Percentiles rank a stretch among this genome's conserved stretches.
Evolutionary conservation across 2,329 filamentous ascomycete genomes (phyloP).

Genomic region (Graphium sp.): DNA sequence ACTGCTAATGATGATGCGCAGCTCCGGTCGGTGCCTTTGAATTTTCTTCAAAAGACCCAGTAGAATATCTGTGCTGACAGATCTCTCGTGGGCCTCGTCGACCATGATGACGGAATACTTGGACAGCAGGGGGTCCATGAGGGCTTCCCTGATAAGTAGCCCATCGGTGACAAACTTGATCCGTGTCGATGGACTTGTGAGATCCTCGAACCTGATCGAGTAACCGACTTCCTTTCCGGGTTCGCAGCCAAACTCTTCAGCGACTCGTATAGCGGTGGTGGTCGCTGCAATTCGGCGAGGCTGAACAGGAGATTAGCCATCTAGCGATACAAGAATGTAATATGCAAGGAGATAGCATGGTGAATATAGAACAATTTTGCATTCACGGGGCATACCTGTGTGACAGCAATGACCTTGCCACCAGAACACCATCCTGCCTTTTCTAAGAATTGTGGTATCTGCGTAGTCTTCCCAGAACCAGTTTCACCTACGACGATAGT

Average conservation of each 20-base stretch:
- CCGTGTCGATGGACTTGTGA: slow-evolving; percentile 66
- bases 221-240: slow-evolving; percentile 86
- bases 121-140: slow-evolving; percentile 81
- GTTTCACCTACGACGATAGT: slow-evolving; percentile 88
- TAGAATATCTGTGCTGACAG: slow-evolving; percentile 79
- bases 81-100: slow-evolving; percentile 90
- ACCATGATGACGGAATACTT: slow-evolving; percentile 95
- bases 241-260: slow-evolving; percentile 74
- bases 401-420: slow-evolving; percentile 72
- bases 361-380: slow-evolving; percentile 5
- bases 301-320: slow-evolving; percentile 26
- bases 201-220: slow-evolving; percentile 83
- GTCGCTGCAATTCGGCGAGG: slow-evolving; percentile 82
- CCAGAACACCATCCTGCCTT: slow-evolving; percentile 76
- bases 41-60: slow-evolving; percentile 89
- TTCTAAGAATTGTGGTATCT: slow-evolving; percentile 83
- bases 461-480: slow-evolving; percentile 88
- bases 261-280: slow-evolving; percentile 74
- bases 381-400: slow-evolving; percentile 48
- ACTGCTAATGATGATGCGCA: slow-evolving; percentile 82
- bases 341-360: not conserved
- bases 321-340: no score
- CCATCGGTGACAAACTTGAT: slow-evolving; percentile 97
- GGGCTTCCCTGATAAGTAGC: slow-evolving; percentile 73
- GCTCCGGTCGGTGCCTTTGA: slow-evolving; percentile 56